Percentiles rank a stretch among this genome's conserved stretches.
Conservation (phyloP, 2,329 filamentous ascomycete species). For the Thyridium curvatum region DNA sequence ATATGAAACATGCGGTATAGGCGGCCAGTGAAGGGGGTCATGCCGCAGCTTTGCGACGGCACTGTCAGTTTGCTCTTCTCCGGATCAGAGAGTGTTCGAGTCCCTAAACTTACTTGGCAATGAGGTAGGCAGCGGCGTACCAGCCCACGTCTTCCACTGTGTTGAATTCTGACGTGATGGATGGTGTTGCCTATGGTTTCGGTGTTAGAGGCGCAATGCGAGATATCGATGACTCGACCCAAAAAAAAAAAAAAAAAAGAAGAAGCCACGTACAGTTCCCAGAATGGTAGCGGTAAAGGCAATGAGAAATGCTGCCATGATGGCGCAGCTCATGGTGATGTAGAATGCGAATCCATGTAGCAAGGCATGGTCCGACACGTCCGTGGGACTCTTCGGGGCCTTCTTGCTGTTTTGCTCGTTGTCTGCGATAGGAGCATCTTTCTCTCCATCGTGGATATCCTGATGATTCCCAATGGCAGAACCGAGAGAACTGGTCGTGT, state of each 20-base stretch:
- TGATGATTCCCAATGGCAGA: no score
- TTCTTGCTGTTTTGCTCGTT: no score
- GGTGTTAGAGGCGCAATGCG: background rate
- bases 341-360: constrained; percentile 2
- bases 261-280: background rate
- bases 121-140: constrained; percentile 43
- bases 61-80: no score
- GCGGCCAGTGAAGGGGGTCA: constrained; percentile 42
- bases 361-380: no score
- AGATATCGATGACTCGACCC: background rate
- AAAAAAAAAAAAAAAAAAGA: background rate
- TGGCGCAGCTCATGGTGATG: constrained; percentile 1
- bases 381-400: no score
- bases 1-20: constrained; percentile 44
- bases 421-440: no score
- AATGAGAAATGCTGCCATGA: constrained; percentile 1
- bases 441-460: no score
- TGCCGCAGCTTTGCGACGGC: constrained; percentile 21
- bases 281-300: constrained; percentile 9
- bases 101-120: constrained; percentile 29
- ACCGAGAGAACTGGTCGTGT: no score
- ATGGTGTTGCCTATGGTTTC: constrained; percentile 3
- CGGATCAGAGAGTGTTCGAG: no score
- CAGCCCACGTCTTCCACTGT: constrained; percentile 45
- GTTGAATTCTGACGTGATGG: constrained; percentile 39